These are phyloP conservation scores for Psidium friedrichsthalianum DNA, from an alignment of 345 rosid species.

Conservation along the genomic window DNA sequence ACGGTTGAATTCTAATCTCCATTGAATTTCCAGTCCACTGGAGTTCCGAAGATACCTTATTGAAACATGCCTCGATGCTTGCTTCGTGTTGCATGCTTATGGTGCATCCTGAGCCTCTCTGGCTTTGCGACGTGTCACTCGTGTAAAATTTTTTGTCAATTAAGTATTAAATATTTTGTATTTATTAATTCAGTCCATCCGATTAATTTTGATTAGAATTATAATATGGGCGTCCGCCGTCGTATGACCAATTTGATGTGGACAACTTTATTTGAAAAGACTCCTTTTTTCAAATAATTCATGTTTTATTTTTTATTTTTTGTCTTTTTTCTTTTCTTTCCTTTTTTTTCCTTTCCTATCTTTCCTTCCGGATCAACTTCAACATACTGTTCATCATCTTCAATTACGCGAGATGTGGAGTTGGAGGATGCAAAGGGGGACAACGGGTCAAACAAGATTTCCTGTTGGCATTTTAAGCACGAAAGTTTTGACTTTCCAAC, in stretches of 20 bases:
- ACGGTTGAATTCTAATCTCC: neutral
- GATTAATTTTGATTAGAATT: too few relatives aligned
- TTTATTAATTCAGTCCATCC: too few relatives aligned
- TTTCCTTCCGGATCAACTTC: neutral
- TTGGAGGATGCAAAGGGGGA: neutral
- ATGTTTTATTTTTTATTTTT: neutral
- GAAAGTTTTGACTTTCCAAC: neutral
- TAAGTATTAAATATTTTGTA: too few relatives aligned
- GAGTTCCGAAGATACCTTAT: neutral
- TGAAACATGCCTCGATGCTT: neutral
- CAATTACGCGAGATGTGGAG: neutral
- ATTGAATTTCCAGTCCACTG: neutral
- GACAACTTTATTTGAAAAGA: neutral
- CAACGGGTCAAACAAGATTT: neutral
- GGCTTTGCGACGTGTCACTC: neutral
- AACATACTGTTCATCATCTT: neutral
- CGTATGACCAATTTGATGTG: neutral
- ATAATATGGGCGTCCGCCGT: rapidly evolving
- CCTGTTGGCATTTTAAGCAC: neutral
- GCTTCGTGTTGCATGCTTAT: neutral
- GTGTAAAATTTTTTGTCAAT: neutral
- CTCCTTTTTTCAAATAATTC: neutral
- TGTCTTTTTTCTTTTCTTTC: neutral
- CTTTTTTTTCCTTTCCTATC: neutral
- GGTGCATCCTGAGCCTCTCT: neutral